Evolutionary conservation across 257 asterid species (phyloP), one percentile per base, ranked within the genome.

Genomic region (Lavandula angustifolia): DNA sequence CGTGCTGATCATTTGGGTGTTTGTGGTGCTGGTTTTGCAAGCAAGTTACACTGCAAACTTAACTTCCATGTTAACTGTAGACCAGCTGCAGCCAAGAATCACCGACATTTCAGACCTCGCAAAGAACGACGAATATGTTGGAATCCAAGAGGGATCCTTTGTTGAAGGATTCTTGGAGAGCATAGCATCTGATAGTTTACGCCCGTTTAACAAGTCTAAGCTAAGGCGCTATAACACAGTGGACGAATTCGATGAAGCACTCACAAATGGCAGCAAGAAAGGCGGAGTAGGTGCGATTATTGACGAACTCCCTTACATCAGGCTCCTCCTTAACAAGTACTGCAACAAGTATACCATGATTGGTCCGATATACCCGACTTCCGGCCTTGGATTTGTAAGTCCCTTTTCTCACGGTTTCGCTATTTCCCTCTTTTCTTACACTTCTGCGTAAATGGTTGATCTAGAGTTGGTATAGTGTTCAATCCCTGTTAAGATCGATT

Each of bases 1-100:
- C n/a, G 79, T 79, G 41, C 9, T 82, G 11, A 69, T 71, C 3
- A 71, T 82, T 12, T 79, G 87, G 82, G 47, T 82, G 35, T 77
- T 79, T 11, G 82, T 76, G 3, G 85, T 82, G 55, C 70, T 82
- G 8, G 78, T 76, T 32, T 46, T 82, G 58, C 65, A 51, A 22
- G 68, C 84, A 32, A 73, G 75, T 3, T 78, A 78, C 69, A 78
- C 73, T 1, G 84, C 82, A 13, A 78, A 54, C 60, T 63, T 82
- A 58, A 60, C 87, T n/a, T 77, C 87, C 22, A 76, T 71, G 70
- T 64, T 82, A 52, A 82, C 82, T 5, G 60, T 34, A n/a, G 33
- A 56, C n/a, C 62, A 56, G 14, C 48, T 56, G 11, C 47, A 37
- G 62, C 47, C 62, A 9, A 34, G 8, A 2, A 53, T 53, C 59